Base-by-base conservation (phyloP, 1,139 yeast genomes). In the Pichia sp. region DNA sequence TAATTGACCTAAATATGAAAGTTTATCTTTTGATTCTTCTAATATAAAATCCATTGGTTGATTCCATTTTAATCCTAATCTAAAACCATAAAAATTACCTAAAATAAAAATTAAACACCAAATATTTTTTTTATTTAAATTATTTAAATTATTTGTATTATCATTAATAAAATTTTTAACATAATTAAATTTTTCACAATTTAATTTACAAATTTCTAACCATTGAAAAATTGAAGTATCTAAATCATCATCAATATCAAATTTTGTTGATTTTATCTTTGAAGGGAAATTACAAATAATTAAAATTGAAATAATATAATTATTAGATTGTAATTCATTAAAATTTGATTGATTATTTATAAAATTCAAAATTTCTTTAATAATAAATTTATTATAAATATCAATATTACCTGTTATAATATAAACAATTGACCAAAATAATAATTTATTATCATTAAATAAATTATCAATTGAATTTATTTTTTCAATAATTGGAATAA, bases 381-480 rank as follows among this genome's bases (percentile, higher is more conserved):
- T 31, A 18, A 53, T 30, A 44, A 48, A 57, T 1, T 53, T 40
- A 1, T 44, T 36, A 40, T 49, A 58, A 18, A 63, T 54, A 3
- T 46, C 40, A 1, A 48, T 39, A 33, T 60, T 55, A 29, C 43
- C 38, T 8, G 57, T 45, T 7, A 58, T 51, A 3, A 58, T 49
- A 38, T 50, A 60, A 10, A 61, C 54, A 11, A 62, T 55, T 34
- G 66, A 50, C 66, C 66, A 63, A 50, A 63, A 63, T 25, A 61
- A 46, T 5, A 61, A 44, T 18, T 52, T 50, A 8, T 61, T 57
- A 27, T 48, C 41, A 25, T 40, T 32, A 42, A 51, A 58, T 25
- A 63, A 37, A 3, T 30, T 3, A 1, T 58, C 52, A 4, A 64
- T 60, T 9, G 62, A 55, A n/a, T 39, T 40, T 3, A 57, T 45